Conservation (phyloP, 805 yeast species). For the Torulaspora quercuum region DNA sequence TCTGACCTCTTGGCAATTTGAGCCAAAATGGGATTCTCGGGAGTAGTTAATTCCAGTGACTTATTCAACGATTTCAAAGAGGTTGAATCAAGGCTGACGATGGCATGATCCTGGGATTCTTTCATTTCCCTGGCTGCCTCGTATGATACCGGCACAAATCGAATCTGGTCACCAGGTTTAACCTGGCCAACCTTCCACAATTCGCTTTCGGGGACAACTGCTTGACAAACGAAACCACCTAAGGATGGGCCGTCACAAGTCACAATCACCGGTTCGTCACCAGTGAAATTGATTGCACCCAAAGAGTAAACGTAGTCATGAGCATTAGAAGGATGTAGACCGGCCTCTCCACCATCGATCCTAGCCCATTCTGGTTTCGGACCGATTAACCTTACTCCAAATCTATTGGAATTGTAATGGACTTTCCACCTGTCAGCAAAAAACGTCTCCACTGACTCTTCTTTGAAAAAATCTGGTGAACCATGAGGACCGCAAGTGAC, state of each 20-base stretch:
- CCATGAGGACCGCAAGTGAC: conserved; percentile 98
- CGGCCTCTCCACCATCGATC: conserved; percentile 95
- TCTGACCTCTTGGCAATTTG: conserved; percentile 45
- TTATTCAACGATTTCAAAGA: conserved; percentile 33
- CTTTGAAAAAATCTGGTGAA: conserved; percentile 86
- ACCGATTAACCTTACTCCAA: conserved; percentile 91
- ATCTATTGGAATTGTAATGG: conserved; percentile 94
- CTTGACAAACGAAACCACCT: conserved; percentile 97
- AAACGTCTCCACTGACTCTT: conserved; percentile 71
- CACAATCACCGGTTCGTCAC: conserved; percentile 96
- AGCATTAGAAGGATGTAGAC: conserved; percentile 97
- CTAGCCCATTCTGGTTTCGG: conserved; percentile 98
- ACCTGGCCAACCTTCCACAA: conserved; percentile 99
- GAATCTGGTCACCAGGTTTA: conserved; percentile 85
- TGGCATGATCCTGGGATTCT: conserved; percentile 53
- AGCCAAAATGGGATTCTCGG: conserved; percentile 69
- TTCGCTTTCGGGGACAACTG: conserved; percentile 92
- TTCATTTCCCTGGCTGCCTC: conserved; percentile 66
- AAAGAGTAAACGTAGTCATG: conserved; percentile 95
- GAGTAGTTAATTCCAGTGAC: conserved; percentile 38
- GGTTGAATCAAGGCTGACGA: conserved; percentile 35
- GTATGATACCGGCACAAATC: conserved; percentile 73
- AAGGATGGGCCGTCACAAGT: conserved; percentile 97
- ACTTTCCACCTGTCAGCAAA: conserved; percentile 84
- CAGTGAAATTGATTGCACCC: conserved; percentile 97